These are phyloP conservation scores for Fomitopsis schrenkii DNA, from an alignment of 1,284 basidiomycete genomes.

Conservation along the genomic window DNA sequence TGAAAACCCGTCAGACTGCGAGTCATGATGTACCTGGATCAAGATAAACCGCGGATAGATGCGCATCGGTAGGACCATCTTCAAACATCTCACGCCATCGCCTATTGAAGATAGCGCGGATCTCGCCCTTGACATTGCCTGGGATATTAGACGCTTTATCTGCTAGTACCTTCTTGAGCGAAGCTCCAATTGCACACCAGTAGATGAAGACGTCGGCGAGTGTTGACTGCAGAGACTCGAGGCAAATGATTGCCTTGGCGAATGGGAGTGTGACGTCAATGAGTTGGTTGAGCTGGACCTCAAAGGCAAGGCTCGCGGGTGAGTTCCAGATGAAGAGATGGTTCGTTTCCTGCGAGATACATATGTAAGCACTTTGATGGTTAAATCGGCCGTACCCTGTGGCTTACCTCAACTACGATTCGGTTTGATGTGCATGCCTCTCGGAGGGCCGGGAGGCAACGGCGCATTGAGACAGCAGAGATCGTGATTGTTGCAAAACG, in stretches of 20 bases:
- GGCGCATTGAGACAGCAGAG: slow-evolving; percentile 16
- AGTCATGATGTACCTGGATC: slow-evolving; percentile 7
- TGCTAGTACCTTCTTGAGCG: slow-evolving; percentile 15
- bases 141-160: slow-evolving; percentile 1
- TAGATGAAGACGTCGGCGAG: slow-evolving; percentile 27
- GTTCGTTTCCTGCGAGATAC: neutral
- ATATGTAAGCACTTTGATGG: neutral
- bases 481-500: slow-evolving; percentile 25
- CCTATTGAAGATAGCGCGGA: slow-evolving; percentile 5
- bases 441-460: slow-evolving; percentile 17
- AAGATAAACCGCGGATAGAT: slow-evolving; percentile 7
- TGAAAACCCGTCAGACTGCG: no score
- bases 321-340: neutral
- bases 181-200: slow-evolving; percentile 24
- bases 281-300: slow-evolving; percentile 12
- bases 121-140: neutral
- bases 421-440: neutral
- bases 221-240: slow-evolving; percentile 25
- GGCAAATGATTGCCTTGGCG: slow-evolving; percentile 23
- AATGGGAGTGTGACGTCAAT: slow-evolving; percentile 20
- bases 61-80: neutral
- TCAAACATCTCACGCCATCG: slow-evolving; percentile 5
- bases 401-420: neutral
- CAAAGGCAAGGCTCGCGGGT: slow-evolving; percentile 6
- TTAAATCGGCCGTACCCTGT: neutral